Base-by-base conservation (phyloP, 2,329 filamentous ascomycete genomes). In the Mariannaea elegans region DNA sequence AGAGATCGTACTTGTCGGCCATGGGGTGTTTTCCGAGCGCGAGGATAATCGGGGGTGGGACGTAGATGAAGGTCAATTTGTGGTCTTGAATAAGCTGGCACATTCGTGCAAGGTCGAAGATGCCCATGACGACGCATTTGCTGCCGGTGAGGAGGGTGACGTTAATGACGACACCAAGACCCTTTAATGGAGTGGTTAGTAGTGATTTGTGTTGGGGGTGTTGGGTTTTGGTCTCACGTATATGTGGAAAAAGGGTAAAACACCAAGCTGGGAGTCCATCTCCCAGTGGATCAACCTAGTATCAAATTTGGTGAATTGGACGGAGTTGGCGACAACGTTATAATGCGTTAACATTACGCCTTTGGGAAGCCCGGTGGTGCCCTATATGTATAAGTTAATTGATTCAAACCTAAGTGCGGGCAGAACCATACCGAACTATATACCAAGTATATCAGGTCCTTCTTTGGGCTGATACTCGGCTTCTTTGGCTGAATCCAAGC, bases 221-320 rank as follows among this genome's bases (percentile, higher is more conserved):
- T n/a, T 38, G 36, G 36, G 16, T 27, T 13, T 36, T 36, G n/a
- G 6, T 71, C 85, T 66, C 76, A 90, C 92, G 71, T 97, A 97
- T 63, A 97, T 94, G 73, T 97, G 93, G 78, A 93, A 97, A 75
- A 97, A 95, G 0, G 94, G 94, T 10, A 97, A 76, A 59, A 97
- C 90, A 2, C 91, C 91, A 7, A 97, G 76, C 27, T 95, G 80
- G 59, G 84, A 87, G 72, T 97, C 94, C 0, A 87, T 84, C 56
- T 87, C 81, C 8, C 87, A 87, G 70, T 85, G 84, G 2, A 80
- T 72, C 1, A 85, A 83, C 0, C 78, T 79, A 2, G 77, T 80
- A 57, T 93, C 89, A 4, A 82, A 78, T 23, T 76, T 71, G 1
- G 75, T 73, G 24, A 82, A 72, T 76, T 91, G 89, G 27, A 85